A percentile compares a stretch with the other conserved stretches of the same genome.
These are phyloP conservation scores for Alloteropsis semialata DNA, from an alignment of 176 grass and related monocot species.

Conservation along the genomic window DNA sequence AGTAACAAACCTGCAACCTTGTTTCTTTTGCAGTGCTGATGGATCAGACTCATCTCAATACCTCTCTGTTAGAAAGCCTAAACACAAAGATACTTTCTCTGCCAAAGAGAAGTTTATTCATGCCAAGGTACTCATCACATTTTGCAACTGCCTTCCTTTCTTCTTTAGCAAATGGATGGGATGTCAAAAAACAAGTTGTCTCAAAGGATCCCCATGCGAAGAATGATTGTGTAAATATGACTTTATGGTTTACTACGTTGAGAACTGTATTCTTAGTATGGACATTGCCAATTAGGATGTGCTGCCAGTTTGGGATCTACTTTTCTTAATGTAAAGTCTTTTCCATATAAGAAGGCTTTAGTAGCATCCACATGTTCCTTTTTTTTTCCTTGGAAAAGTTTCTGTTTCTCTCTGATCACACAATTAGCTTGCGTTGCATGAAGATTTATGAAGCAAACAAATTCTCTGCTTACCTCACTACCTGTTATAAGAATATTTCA, in stretches of 20 bases:
- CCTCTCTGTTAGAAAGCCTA: slow-evolving; percentile 64
- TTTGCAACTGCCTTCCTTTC: slow-evolving; percentile 23
- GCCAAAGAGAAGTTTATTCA: slow-evolving; percentile 98
- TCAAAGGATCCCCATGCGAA: neutral
- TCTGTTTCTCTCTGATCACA: neutral
- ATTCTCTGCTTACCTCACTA: neutral
- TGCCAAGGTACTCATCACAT: slow-evolving; percentile 62
- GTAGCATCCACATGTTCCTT: neutral
- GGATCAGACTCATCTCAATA: slow-evolving; percentile 42
- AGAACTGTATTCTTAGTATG: slow-evolving; percentile 10
- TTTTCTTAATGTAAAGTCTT: slow-evolving; percentile 4
- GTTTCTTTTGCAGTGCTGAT: slow-evolving; percentile 52
- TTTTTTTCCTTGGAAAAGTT: neutral
- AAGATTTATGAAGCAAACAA: slow-evolving; percentile 2
- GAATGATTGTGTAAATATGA: slow-evolving; percentile 19
- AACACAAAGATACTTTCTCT: slow-evolving; percentile 72
- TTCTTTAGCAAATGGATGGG: slow-evolving; percentile 20
- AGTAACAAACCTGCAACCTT: slow-evolving; percentile 22
- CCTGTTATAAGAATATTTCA: neutral
- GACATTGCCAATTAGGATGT: neutral
- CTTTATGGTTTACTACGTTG: slow-evolving; percentile 19
- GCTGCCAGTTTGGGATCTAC: neutral
- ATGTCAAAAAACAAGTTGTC: slow-evolving; percentile 16
- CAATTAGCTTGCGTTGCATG: neutral
- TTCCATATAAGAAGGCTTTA: neutral